These are phyloP conservation scores for Leccinum disarticulatum DNA, from an alignment of 768 basidiomycete species.

Conservation along the genomic window DNA sequence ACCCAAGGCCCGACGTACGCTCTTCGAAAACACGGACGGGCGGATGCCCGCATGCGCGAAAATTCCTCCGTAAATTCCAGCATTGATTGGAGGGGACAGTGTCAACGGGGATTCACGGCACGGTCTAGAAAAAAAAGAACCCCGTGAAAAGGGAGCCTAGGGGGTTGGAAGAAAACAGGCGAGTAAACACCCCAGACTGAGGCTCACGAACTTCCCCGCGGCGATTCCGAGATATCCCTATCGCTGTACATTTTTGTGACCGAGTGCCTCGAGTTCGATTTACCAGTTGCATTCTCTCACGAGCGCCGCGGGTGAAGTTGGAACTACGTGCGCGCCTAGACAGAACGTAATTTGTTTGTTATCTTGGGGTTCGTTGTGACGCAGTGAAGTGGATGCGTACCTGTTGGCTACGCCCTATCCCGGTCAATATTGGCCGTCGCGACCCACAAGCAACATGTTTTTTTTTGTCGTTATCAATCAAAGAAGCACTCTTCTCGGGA, in stretches of 20 bases:
- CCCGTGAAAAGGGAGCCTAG: not conserved
- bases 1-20: not conserved
- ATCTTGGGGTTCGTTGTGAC: not conserved
- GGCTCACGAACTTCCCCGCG: not conserved
- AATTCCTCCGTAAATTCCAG: not conserved
- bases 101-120: not conserved
- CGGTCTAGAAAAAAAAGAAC: not conserved
- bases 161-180: not conserved
- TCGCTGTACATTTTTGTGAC: not conserved
- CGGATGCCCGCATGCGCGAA: conserved; percentile 1
- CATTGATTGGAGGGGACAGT: not conserved
- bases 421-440: not conserved
- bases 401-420: not conserved
- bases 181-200: not conserved
- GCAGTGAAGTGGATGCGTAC: not conserved
- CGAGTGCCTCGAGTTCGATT: not conserved
- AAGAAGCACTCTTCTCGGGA: not conserved
- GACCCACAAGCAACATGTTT: not conserved
- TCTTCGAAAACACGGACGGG: conserved; percentile 2
- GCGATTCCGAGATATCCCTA: not conserved
- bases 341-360: not conserved
- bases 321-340: not conserved
- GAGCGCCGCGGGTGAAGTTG: not conserved
- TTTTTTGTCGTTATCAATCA: not conserved
- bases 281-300: not conserved